A percentile compares a stretch with the other conserved stretches of the same genome.
These are phyloP conservation scores for Fusarium transvaalense DNA, from an alignment of 2,329 filamentous ascomycete species.

Conservation along the genomic window DNA sequence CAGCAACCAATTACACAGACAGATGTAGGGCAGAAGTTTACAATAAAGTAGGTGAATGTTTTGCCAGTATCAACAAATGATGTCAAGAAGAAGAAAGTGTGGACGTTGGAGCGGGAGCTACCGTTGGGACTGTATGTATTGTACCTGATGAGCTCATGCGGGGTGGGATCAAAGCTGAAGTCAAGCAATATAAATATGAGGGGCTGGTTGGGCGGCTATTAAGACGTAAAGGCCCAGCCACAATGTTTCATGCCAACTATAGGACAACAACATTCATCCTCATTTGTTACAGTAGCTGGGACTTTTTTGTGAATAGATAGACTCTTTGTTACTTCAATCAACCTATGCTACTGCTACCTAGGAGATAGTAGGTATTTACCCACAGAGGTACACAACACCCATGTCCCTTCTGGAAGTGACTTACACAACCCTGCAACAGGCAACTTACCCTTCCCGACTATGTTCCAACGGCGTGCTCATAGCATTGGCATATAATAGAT, in stretches of 20 bases:
- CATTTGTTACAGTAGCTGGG: background rate
- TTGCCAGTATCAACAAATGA: background rate
- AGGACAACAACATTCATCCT: background rate
- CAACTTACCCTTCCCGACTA: background rate
- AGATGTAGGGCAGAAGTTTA: background rate
- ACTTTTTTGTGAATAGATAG: background rate
- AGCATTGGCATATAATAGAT: background rate
- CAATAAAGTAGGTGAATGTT: background rate
- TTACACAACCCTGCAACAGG: background rate
- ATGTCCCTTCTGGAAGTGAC: background rate
- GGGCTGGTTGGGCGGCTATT: constrained; percentile 13
- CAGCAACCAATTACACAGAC: background rate
- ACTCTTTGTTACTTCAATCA: background rate
- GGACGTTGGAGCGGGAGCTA: constrained; percentile 25
- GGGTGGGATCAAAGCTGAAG: constrained; percentile 18
- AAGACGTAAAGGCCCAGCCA: constrained; percentile 2
- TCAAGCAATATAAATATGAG: constrained; percentile 8
- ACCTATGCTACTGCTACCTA: too few relatives aligned
- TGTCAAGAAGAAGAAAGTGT: background rate
- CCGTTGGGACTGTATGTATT: constrained; percentile 6
- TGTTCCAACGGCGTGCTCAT: background rate
- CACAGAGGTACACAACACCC: background rate
- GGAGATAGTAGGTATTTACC: too few relatives aligned
- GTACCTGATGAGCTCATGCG: constrained; percentile 27
- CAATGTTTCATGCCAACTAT: background rate